Percentiles rank a stretch among this genome's conserved stretches.
phyloP scores from a whole-genome alignment of 306 rosid species.

The Gastrolobium villosum region DNA sequence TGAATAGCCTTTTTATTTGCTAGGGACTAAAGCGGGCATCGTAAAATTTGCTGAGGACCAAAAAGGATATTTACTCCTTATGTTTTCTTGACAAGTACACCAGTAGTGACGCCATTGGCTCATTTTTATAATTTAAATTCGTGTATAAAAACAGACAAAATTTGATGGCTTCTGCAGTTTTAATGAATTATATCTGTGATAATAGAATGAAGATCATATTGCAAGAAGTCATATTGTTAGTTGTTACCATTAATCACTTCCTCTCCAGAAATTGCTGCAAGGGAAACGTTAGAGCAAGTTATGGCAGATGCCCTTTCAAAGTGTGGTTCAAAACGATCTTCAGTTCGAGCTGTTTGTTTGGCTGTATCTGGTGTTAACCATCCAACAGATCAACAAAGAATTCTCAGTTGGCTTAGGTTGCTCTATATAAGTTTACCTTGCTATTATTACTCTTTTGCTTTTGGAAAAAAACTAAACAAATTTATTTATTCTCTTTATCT shows the following conservation, averaged over 20 bases:
- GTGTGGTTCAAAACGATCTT: slow-evolving; percentile 80
- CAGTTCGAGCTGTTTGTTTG: slow-evolving; percentile 92
- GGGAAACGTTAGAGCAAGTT: slow-evolving; percentile 87
- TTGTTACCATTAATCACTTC: slow-evolving; percentile 45
- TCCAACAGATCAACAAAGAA: slow-evolving; percentile 86
- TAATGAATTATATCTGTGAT: slow-evolving; percentile 23
- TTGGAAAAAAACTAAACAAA: slow-evolving; percentile 6
- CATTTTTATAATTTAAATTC: background rate
- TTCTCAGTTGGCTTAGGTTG: slow-evolving; percentile 85
- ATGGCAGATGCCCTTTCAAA: slow-evolving; percentile 88
- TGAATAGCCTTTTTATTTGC: no score
- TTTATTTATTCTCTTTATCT: background rate
- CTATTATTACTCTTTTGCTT: slow-evolving; percentile 23
- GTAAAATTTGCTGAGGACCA: no score
- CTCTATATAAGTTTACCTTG: slow-evolving; percentile 29
- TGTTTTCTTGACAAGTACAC: slow-evolving; percentile 14
- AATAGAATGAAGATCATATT: slow-evolving; percentile 39
- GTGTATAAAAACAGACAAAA: background rate
- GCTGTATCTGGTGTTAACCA: slow-evolving; percentile 96
- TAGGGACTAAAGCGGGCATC: no score
- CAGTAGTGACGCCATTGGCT: background rate
- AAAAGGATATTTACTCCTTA: no score
- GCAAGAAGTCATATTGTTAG: slow-evolving; percentile 19
- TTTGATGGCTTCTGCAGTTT: slow-evolving; percentile 19
- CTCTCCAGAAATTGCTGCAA: slow-evolving; percentile 83